phyloP scores from a whole-genome alignment of 768 basidiomycete species.

The Calocera cornea region DNA sequence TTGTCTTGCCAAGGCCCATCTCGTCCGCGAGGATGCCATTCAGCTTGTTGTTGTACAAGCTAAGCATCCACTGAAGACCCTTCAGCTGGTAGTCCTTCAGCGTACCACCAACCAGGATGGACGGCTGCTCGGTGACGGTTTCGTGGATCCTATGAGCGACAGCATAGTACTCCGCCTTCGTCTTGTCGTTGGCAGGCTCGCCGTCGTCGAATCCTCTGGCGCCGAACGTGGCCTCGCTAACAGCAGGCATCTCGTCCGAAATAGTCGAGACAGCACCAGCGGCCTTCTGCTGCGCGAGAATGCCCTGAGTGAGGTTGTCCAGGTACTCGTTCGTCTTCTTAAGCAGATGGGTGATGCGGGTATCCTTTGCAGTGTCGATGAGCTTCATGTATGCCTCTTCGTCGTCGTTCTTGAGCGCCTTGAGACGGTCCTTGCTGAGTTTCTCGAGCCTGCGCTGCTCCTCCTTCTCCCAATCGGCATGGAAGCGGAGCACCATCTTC shows the following conservation, averaged over 20 bases:
- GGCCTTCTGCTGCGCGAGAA: constrained; percentile 31
- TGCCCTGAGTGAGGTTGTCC: constrained; percentile 30
- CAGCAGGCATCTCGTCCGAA: constrained; percentile 25
- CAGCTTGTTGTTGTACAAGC: constrained; percentile 28
- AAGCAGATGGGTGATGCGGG: constrained; percentile 33
- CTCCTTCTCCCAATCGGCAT: constrained; percentile 31
- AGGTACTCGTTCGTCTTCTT: constrained; percentile 33
- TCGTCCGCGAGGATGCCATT: constrained; percentile 29
- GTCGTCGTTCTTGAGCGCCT: constrained; percentile 33
- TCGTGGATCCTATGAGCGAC: constrained; percentile 33
- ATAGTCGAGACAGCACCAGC: constrained; percentile 18
- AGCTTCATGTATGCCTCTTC: constrained; percentile 34
- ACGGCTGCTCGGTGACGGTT: constrained; percentile 20
- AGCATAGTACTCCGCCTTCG: constrained; percentile 33
- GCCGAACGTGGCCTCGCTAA: constrained; percentile 28
- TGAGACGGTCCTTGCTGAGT: constrained; percentile 33
- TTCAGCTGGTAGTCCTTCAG: constrained; percentile 29
- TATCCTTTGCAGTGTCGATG: constrained; percentile 36
- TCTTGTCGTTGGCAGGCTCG: constrained; percentile 21
- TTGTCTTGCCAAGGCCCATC: constrained; percentile 82
- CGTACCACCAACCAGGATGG: constrained; percentile 23
- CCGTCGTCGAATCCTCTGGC: constrained; percentile 23
- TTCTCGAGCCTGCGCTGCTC: constrained; percentile 32
- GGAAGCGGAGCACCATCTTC: constrained; percentile 27
- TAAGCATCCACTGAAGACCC: constrained; percentile 31